Evolutionary conservation across 768 basidiomycete genomes (phyloP).

Genomic region (Mycena latifolia): DNA sequence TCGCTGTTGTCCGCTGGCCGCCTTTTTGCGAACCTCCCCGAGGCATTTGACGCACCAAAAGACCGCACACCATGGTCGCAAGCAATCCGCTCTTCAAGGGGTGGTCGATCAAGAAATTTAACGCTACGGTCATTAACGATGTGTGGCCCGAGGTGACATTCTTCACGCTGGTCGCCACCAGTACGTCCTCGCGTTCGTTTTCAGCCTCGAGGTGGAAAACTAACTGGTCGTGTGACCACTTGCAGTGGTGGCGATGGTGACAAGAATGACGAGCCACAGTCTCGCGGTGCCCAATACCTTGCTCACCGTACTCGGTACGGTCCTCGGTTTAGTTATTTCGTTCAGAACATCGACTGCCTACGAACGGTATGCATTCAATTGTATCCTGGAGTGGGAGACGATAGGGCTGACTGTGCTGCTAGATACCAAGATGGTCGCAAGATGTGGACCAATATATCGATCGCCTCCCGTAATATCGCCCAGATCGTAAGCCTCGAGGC

Average conservation of each 20-base stretch:
- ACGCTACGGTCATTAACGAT: constrained; percentile 68
- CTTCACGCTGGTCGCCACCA: constrained; percentile 69
- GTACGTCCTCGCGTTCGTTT: constrained; percentile 56
- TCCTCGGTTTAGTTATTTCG: constrained; percentile 77
- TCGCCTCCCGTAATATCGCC: constrained; percentile 33
- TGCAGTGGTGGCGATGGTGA: constrained; percentile 71
- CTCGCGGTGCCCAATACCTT: constrained; percentile 67
- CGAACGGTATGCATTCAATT: constrained; percentile 59
- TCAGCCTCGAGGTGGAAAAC: constrained; percentile 46
- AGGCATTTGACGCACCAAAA: neutral
- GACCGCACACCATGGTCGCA: constrained; percentile 16
- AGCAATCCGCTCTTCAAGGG: constrained; percentile 16
- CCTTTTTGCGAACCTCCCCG: neutral
- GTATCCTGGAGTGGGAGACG: neutral
- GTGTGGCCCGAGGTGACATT: constrained; percentile 76
- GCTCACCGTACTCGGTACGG: constrained; percentile 80
- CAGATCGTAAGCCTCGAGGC: constrained; percentile 26
- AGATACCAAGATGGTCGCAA: constrained; percentile 80
- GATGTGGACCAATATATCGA: constrained; percentile 62
- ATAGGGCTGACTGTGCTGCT: neutral
- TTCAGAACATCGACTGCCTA: constrained; percentile 82
- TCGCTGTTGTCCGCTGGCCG: constrained; percentile 1
- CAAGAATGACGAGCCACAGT: constrained; percentile 58
- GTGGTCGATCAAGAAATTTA: constrained; percentile 47
- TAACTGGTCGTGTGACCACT: constrained; percentile 51